Evolutionary conservation across 1,139 yeast genomes (phyloP).

Genomic region (Debaryomyces fabryi): DNA sequence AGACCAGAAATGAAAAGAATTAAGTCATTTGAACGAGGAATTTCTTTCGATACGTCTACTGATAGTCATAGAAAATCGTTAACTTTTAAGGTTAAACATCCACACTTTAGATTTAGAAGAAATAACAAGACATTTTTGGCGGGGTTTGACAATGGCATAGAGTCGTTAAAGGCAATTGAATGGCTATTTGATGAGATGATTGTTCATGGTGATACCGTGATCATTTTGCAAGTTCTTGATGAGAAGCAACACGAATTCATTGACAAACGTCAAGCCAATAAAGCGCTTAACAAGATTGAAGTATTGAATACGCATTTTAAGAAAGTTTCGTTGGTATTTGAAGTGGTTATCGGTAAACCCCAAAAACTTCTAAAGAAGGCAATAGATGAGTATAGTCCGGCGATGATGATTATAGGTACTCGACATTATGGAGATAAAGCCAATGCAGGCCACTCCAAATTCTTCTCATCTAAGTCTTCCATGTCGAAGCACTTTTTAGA

Average conservation of each 20-base stretch:
- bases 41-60: constrained; percentile 55
- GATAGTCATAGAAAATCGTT: constrained; percentile 47
- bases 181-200: constrained; percentile 70
- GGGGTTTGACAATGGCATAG: constrained; percentile 61
- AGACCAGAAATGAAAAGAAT: constrained; percentile 14
- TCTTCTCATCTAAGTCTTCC: constrained; percentile 49
- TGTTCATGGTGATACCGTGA: constrained; percentile 64
- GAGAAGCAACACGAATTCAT: constrained; percentile 33
- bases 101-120: constrained; percentile 54
- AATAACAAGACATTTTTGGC: constrained; percentile 64
- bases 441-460: constrained; percentile 40
- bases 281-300: constrained; percentile 45
- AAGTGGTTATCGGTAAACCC: constrained; percentile 64
- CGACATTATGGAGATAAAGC: constrained; percentile 39
- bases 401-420: constrained; percentile 66
- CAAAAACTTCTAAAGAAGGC: constrained; percentile 57
- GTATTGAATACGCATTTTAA: constrained; percentile 49
- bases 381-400: constrained; percentile 63
- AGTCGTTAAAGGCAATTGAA: constrained; percentile 60
- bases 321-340: constrained; percentile 57
- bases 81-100: constrained; percentile 59
- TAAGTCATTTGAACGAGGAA: constrained; percentile 35
- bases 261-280: constrained; percentile 36
- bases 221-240: constrained; percentile 62
- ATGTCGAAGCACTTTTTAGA: constrained; percentile 66